Percentiles rank a stretch among this genome's conserved stretches.
Conservation (phyloP, 2,329 filamentous ascomycete genomes). For the Rosellinia necatrix region DNA sequence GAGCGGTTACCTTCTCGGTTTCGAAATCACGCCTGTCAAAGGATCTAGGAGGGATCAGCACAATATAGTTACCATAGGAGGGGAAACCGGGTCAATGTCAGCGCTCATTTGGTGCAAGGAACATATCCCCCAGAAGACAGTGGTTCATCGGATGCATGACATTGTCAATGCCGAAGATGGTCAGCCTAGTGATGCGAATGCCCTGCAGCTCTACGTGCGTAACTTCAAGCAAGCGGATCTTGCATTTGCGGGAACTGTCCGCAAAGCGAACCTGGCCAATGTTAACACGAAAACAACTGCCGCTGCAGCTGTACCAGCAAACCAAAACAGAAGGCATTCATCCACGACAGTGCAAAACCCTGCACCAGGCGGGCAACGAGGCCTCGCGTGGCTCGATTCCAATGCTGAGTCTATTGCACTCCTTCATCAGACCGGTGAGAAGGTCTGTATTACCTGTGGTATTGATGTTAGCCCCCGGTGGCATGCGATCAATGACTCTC, state of each 20-base stretch:
- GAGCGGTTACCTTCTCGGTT: slow-evolving; percentile 80
- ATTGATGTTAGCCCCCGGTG: slow-evolving; percentile 76
- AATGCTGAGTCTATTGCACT: slow-evolving; percentile 34
- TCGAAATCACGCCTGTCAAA: slow-evolving; percentile 90
- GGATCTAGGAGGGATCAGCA: slow-evolving; percentile 81
- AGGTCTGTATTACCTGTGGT: slow-evolving; percentile 66
- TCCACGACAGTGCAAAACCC: slow-evolving; percentile 49
- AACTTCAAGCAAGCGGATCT: slow-evolving; percentile 96
- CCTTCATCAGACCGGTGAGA: slow-evolving; percentile 50
- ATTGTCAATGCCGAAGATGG: slow-evolving; percentile 60
- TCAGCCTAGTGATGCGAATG: slow-evolving; percentile 53
- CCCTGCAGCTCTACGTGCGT: slow-evolving; percentile 82
- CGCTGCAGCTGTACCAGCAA: slow-evolving; percentile 46
- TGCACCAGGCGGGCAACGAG: slow-evolving; percentile 28
- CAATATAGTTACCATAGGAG: slow-evolving; percentile 78
- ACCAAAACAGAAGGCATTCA: slow-evolving; percentile 60
- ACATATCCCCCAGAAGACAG: slow-evolving; percentile 73
- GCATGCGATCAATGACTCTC: slow-evolving; percentile 63
- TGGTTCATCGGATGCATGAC: slow-evolving; percentile 80
- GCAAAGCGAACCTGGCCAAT: slow-evolving; percentile 82
- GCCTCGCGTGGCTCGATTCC: slow-evolving; percentile 37
- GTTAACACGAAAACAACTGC: slow-evolving; percentile 61
- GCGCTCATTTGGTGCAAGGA: slow-evolving; percentile 91
- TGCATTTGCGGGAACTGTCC: slow-evolving; percentile 85
- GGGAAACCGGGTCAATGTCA: slow-evolving; percentile 81